A percentile compares a stretch with the other conserved stretches of the same genome.
phyloP scores from a whole-genome alignment of 495 filamentous ascomycete species.

The Aspergillus sclerotiicarbonarius region DNA sequence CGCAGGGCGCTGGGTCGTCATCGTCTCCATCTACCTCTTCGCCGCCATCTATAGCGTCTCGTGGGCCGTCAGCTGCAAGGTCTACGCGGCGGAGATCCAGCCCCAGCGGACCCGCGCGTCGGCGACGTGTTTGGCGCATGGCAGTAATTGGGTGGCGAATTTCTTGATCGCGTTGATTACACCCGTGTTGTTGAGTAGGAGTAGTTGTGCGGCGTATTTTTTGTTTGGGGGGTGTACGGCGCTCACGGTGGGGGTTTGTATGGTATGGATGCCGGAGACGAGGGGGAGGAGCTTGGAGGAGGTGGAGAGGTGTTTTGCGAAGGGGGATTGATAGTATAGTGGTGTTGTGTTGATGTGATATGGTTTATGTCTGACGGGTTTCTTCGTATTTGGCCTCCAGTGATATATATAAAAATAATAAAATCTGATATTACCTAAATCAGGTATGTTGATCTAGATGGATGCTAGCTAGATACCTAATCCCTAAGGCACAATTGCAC shows the following conservation, averaged over 20 bases:
- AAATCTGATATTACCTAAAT: no score
- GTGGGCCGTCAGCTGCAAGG: slow-evolving; percentile 55
- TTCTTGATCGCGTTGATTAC: slow-evolving; percentile 65
- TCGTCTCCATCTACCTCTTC: slow-evolving; percentile 36
- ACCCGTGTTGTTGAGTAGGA: slow-evolving; percentile 57
- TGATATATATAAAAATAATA: no score
- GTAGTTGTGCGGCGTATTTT: slow-evolving; percentile 58
- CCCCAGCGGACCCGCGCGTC: slow-evolving; percentile 52
- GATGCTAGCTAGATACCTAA: no score
- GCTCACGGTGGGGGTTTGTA: slow-evolving; percentile 48
- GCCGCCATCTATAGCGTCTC: slow-evolving; percentile 41
- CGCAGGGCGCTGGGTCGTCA: slow-evolving; percentile 54
- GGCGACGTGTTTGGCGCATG: slow-evolving; percentile 46
- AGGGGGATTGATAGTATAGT: no score
- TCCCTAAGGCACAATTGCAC: no score
- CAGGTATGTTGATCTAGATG: no score
- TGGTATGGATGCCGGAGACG: slow-evolving; percentile 60
- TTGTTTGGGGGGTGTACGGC: slow-evolving; percentile 53
- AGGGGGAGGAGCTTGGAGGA: slow-evolving; percentile 54
- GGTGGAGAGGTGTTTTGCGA: no score
- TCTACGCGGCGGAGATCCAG: slow-evolving; percentile 57
- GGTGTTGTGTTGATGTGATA: no score
- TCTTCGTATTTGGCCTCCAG: no score
- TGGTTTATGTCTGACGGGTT: no score
- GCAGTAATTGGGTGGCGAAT: slow-evolving; percentile 54